Evolutionary conservation across 2,329 filamentous ascomycete genomes (phyloP), one percentile per base, ranked within the genome.

Genomic region (Hawksworthiomyces lignivorus): DNA sequence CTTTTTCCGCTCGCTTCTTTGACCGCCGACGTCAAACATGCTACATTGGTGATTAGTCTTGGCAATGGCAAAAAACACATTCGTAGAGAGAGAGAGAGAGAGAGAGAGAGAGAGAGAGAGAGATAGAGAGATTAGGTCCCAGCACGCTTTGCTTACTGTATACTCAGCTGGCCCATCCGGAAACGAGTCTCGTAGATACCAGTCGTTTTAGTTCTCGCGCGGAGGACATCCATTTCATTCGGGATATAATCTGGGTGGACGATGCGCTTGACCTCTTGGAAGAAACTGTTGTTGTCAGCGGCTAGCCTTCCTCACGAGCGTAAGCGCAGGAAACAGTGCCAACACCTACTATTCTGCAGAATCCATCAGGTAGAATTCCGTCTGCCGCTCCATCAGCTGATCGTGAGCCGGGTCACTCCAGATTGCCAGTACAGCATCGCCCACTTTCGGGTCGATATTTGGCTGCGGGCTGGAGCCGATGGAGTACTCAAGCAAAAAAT

Each of bases 141-240:
- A n/a, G n/a, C n/a, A n/a, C n/a, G n/a, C n/a, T n/a, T n/a, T n/a
- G n/a, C 88, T 62, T 77, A 97, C 90, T 98, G 92, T 67, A 98
- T 98, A 67, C 89, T 97, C 48, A 98, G 72, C 59, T 95, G 90
- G 27, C 90, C 92, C 92, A 98, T 98, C 53, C 92, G 88, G 61
- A 98, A 98, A 53, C 92, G 79, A 37, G 92, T 98, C 65, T 98
- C 92, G 67, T 98, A 98, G 54, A 98, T 98, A 70, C 92, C 92
- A 0, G 92, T 98, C 1, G 92, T 98, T 66, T 98, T 98, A 29
- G 92, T 97, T 75, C 92, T 75, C 51, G 92, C 92, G 60, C 92
- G 82, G 45, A 98, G 75, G 26, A 98, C 90, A 61, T 98, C 92
- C 63, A 90, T 87, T 62, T 97, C 92, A 52, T 83, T 86, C 5